Base-by-base conservation (phyloP, 176 grass and related monocot genomes). In the barley (Hordeum vulgare) region DNA sequence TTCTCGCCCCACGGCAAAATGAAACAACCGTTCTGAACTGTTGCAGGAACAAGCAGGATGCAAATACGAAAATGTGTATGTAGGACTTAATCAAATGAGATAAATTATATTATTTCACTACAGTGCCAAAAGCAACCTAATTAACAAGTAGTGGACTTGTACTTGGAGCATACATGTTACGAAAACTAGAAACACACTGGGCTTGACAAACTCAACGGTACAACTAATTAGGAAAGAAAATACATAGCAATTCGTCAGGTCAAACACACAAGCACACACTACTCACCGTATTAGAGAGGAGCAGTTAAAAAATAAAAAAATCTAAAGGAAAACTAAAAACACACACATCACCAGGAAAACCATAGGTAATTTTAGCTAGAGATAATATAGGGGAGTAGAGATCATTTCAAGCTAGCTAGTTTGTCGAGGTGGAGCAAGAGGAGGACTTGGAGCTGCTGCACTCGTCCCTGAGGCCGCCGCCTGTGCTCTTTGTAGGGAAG, bases 401-500 rank as follows among this genome's bases (percentile, higher is more conserved):
- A 53, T 74, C 10, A 74, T 44, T 9, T 74, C 27, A 11, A 40
- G 28, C 17, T 10, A 82, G 37, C 81, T 88, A 94, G 56, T 92
- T 98, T 51, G 95, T 98, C 61, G 95, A 98, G 56, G 95, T 95
- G 61, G 95, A 94, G 83, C 95, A 94, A 41, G 95, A 93, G 5
- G 95, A 94, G 44, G 90, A 98, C 74, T 98, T 95, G 82, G 95
- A 98, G 73, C 92, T 91, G 86, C 85, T 95, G 77, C 86, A 95
- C 29, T 98, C 92, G 12, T 98, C 95, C 78, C 65, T 94, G 59
- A 98, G 86, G 1, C 95, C 44, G 71, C 71, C 71, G 2, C 42
- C 86, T 28, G 81, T 93, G 90, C 88, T 93, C 81, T 84, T 93
- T 11, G 90, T 93, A 10, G 95, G 95, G 80, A 98, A 98, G 64